These are phyloP conservation scores for Oryza rufipogon DNA, from an alignment of 176 grass and related monocot species.

Conservation along the genomic window DNA sequence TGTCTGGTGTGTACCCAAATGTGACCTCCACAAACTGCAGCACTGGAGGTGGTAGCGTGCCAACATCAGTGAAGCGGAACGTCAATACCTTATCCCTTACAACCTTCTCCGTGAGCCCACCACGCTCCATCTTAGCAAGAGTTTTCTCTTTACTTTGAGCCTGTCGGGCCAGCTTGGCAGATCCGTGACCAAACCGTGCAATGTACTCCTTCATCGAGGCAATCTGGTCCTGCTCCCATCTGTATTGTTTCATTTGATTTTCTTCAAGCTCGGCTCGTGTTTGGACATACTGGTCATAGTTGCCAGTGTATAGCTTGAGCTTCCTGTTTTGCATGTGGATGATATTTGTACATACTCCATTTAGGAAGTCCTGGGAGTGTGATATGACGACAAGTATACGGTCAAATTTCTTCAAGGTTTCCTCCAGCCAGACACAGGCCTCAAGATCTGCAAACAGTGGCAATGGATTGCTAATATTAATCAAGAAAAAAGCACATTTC, in stretches of 20 bases:
- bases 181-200: conserved; percentile 90
- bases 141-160: conserved; percentile 96
- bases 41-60: conserved; percentile 84
- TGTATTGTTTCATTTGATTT: conserved; percentile 98
- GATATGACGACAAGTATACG: conserved; percentile 84
- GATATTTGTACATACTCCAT: conserved; percentile 94
- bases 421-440: conserved; percentile 96
- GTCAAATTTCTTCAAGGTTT: conserved; percentile 83
- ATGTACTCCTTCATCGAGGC: conserved; percentile 93
- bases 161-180: conserved; percentile 86
- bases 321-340: conserved; percentile 93
- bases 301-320: conserved; percentile 92
- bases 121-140: conserved; percentile 96
- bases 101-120: conserved; percentile 86
- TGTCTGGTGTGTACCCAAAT: conserved; percentile 83
- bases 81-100: conserved; percentile 68
- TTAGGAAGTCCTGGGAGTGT: conserved; percentile 89
- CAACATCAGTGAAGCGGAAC: conserved; percentile 79
- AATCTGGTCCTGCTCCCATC: conserved; percentile 95
- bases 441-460: conserved; percentile 81
- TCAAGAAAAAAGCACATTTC: neutral
- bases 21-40: conserved; percentile 91
- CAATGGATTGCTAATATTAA: conserved; percentile 21
- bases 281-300: conserved; percentile 87
- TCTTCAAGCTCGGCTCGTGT: conserved; percentile 80